These are phyloP conservation scores for Terfezia claveryi DNA, from an alignment of 495 filamentous ascomycete genomes.

Conservation along the genomic window DNA sequence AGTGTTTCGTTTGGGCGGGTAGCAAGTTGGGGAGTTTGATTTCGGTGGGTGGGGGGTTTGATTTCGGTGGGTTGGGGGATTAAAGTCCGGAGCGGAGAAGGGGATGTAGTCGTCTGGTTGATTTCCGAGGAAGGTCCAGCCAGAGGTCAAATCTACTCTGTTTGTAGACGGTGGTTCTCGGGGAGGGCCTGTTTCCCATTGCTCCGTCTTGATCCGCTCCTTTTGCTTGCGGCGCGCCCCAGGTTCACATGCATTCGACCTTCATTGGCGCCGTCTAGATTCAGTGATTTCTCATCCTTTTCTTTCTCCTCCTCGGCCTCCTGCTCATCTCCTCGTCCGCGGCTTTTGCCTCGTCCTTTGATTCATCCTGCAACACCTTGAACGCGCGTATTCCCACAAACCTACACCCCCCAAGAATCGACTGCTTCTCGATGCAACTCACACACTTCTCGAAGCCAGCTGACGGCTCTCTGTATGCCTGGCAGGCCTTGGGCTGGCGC, in stretches of 20 bases:
- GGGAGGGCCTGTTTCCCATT: background rate
- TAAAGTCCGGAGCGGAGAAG: background rate
- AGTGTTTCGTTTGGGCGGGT: background rate
- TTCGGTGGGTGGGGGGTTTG: no score
- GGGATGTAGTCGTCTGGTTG: background rate
- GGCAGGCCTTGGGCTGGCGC: background rate
- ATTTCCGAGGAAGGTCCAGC: slow-evolving; percentile 11
- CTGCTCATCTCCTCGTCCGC: background rate
- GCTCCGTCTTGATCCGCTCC: background rate
- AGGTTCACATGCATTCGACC: no score
- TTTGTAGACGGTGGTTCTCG: no score
- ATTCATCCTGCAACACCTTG: background rate
- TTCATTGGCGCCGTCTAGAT: no score
- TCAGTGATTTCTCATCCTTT: background rate
- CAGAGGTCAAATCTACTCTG: background rate
- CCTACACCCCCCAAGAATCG: slow-evolving; percentile 8
- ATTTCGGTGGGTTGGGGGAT: background rate
- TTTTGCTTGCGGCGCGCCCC: no score
- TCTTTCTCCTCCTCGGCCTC: background rate
- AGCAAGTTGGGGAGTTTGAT: no score
- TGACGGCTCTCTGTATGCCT: background rate
- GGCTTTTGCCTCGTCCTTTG: background rate
- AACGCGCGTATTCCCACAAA: slow-evolving; percentile 13
- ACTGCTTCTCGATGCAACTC: slow-evolving; percentile 13
- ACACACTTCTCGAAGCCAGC: slow-evolving; percentile 7